These are phyloP conservation scores for Sungouiella blattae DNA, from an alignment of 805 yeast species.

Conservation along the genomic window DNA sequence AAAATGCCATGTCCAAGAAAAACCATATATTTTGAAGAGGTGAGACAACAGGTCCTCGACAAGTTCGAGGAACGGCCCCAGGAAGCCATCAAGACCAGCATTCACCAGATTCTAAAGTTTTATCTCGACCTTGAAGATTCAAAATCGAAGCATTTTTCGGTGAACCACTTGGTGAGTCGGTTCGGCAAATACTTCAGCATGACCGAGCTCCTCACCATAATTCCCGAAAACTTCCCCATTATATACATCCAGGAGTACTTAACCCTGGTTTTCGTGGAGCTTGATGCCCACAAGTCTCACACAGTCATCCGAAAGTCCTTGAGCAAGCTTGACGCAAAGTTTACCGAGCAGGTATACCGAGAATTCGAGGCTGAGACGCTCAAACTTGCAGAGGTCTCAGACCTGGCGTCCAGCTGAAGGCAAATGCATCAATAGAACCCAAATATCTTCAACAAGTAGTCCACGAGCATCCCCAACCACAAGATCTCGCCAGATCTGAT, in stretches of 20 bases:
- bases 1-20: conserved; percentile 20
- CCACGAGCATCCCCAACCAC: conserved; percentile 63
- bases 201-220: conserved; percentile 21
- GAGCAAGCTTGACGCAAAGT: conserved; percentile 25
- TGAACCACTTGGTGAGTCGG: conserved; percentile 25
- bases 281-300: conserved; percentile 17
- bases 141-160: conserved; percentile 13
- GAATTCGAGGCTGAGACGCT: conserved; percentile 15
- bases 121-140: conserved; percentile 15
- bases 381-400: too few species aligned
- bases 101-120: conserved; percentile 15
- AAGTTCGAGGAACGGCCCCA: not conserved
- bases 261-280: conserved; percentile 15
- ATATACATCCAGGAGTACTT: conserved; percentile 27
- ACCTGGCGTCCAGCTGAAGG: too few species aligned
- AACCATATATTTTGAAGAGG: conserved; percentile 13
- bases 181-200: conserved; percentile 23
- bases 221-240: conserved; percentile 33
- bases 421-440: conserved; percentile 43
- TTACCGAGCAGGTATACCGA: conserved; percentile 16
- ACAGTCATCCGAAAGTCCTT: conserved; percentile 24
- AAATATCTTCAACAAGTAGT: conserved; percentile 50
- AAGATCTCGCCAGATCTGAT: conserved; percentile 71
- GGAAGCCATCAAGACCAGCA: conserved; percentile 5
- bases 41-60: not conserved